phyloP scores from a whole-genome alignment of 768 basidiomycete species.

The Trametes cinnabarina region DNA sequence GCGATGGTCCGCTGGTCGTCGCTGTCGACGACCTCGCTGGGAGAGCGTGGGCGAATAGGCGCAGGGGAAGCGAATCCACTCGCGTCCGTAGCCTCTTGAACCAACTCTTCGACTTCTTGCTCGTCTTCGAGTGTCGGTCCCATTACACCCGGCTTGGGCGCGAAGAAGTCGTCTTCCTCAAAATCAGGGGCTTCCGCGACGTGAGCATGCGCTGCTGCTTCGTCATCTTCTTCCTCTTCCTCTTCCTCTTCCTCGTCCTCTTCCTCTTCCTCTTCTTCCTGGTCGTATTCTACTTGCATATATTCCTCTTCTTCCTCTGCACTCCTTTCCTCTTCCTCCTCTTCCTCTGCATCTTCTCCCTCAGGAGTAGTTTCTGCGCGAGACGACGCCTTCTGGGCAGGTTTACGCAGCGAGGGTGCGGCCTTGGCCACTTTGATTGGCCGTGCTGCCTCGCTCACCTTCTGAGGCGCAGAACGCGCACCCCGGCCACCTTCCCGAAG shows the following conservation, averaged over 20 bases:
- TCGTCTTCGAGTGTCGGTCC: conserved; percentile 13
- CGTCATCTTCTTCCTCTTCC: neutral
- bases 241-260: neutral
- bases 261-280: neutral
- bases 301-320: neutral
- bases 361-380: too few relatives aligned
- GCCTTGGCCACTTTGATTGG: neutral
- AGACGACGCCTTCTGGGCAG: neutral
- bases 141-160: neutral
- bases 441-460: neutral
- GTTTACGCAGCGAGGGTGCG: neutral
- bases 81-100: neutral
- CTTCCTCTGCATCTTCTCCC: neutral
- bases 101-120: conserved; percentile 15
- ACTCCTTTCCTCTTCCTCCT: neutral
- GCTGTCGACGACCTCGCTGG: conserved; percentile 15
- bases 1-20: conserved; percentile 17
- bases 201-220: too few relatives aligned
- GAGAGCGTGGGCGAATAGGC: neutral
- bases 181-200: too few relatives aligned
- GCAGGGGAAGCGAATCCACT: neutral
- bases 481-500: neutral
- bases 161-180: neutral
- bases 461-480: neutral
- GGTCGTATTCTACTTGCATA: neutral